Conservation (phyloP, 306 rosid genomes). For the Casuarina cunninghamiana region DNA sequence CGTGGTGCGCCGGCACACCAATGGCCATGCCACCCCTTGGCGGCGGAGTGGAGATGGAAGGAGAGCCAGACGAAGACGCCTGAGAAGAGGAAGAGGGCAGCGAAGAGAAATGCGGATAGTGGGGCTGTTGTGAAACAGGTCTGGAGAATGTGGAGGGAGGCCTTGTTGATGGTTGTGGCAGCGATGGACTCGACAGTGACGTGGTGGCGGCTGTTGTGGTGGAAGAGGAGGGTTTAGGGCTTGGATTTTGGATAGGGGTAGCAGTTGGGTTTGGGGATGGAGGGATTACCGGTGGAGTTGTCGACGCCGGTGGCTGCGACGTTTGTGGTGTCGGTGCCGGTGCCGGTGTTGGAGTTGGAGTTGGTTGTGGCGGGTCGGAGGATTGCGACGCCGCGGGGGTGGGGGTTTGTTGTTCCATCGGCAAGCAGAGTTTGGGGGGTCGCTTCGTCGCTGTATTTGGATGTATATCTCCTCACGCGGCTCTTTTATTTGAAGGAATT, state of each 20-base stretch:
- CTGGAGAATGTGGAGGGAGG: constrained; percentile 58
- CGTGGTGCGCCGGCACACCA: constrained; percentile 81
- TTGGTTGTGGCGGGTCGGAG: constrained; percentile 10
- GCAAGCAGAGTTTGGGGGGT: neutral
- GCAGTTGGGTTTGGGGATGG: constrained; percentile 32
- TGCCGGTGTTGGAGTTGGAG: constrained; percentile 10
- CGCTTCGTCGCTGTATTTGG: neutral
- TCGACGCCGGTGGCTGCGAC: constrained; percentile 22
- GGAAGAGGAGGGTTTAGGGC: constrained; percentile 23
- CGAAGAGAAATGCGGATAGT: constrained; percentile 52
- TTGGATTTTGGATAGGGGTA: constrained; percentile 41
- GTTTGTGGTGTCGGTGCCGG: neutral
- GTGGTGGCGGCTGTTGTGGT: constrained; percentile 19
- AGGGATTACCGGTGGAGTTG: constrained; percentile 37
- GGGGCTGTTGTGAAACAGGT: constrained; percentile 42
- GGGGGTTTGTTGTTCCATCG: constrained; percentile 2
- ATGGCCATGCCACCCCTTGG: constrained; percentile 71
- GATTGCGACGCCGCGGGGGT: neutral
- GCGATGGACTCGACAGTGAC: constrained; percentile 33
- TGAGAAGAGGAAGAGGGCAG: constrained; percentile 39
- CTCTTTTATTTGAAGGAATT: no score
- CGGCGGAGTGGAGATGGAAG: constrained; percentile 31
- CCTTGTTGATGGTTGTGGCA: constrained; percentile 34
- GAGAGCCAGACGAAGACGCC: constrained; percentile 37
- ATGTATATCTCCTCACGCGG: no score